Evolutionary conservation across 257 asterid genomes (phyloP).

Genomic region (Solanum clarkiae): DNA sequence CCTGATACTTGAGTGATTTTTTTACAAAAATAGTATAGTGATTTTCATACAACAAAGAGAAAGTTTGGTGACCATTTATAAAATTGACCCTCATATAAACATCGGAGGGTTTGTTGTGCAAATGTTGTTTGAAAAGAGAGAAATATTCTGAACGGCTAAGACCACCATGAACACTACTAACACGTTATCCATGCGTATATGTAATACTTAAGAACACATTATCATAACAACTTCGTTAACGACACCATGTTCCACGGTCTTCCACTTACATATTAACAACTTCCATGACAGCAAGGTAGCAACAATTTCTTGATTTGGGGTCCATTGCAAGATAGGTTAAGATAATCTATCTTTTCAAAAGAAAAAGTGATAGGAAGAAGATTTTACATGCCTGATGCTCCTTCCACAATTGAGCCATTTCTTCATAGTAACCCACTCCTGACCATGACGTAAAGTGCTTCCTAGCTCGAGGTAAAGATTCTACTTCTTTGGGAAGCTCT

Average conservation of each 20-base stretch:
- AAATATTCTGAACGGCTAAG: background rate
- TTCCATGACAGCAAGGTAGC: background rate
- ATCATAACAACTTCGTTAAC: background rate
- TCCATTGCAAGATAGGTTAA: background rate
- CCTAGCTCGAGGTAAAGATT: slow-evolving; percentile 76
- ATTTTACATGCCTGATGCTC: slow-evolving; percentile 51
- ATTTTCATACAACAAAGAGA: background rate
- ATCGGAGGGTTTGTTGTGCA: background rate
- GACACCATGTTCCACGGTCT: background rate
- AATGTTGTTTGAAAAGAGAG: background rate
- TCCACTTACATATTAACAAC: background rate
- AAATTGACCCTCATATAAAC: background rate
- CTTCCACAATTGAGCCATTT: slow-evolving; percentile 67
- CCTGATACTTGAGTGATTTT: background rate
- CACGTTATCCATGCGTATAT: background rate
- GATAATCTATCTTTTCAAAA: background rate
- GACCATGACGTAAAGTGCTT: slow-evolving; percentile 92
- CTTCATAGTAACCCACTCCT: slow-evolving; percentile 68
- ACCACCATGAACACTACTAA: background rate
- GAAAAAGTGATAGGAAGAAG: background rate
- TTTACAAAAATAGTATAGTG: background rate
- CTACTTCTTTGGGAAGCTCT: slow-evolving; percentile 75
- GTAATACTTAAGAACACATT: background rate
- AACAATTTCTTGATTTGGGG: background rate
- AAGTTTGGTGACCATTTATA: background rate